A percentile compares a stretch with the other conserved stretches of the same genome.
phyloP scores from a whole-genome alignment of 192 early-diverging fungal species.

The Podila clonocystis region DNA sequence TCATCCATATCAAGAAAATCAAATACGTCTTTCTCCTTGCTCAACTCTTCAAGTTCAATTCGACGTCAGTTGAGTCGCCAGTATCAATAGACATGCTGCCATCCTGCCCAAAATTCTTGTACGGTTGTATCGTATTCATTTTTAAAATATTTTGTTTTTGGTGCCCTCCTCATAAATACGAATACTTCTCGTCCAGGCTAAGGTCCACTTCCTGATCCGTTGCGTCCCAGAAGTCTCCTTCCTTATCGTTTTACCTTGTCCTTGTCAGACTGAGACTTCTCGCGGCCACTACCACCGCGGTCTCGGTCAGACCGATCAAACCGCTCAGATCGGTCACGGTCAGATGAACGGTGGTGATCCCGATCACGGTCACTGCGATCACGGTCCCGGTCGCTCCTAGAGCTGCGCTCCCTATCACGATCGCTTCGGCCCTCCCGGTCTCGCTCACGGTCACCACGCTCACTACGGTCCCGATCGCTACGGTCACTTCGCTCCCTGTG shows the following conservation, averaged over 20 bases:
- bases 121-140: too few relatives aligned
- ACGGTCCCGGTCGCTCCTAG: constrained; percentile 31
- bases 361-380: constrained; percentile 4
- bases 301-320: constrained; percentile 17
- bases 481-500: constrained; percentile 21
- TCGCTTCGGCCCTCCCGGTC: constrained; percentile 25
- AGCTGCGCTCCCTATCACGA: constrained; percentile 28
- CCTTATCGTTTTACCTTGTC: constrained; percentile 35
- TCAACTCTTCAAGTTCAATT: too few relatives aligned
- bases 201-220: not conserved
- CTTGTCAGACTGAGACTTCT: constrained; percentile 34
- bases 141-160: too few relatives aligned
- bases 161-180: too few relatives aligned
- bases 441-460: constrained; percentile 6
- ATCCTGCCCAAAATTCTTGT: too few relatives aligned
- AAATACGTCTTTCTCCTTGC: too few relatives aligned
- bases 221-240: not conserved
- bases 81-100: too few relatives aligned
- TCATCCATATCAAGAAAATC: too few relatives aligned
- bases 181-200: not conserved
- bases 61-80: too few relatives aligned
- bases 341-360: constrained; percentile 31
- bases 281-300: constrained; percentile 19
- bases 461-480: constrained; percentile 19
- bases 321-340: constrained; percentile 30